phyloP scores from a whole-genome alignment of 495 filamentous ascomycete species.

The Daldinia vernicosa region DNA sequence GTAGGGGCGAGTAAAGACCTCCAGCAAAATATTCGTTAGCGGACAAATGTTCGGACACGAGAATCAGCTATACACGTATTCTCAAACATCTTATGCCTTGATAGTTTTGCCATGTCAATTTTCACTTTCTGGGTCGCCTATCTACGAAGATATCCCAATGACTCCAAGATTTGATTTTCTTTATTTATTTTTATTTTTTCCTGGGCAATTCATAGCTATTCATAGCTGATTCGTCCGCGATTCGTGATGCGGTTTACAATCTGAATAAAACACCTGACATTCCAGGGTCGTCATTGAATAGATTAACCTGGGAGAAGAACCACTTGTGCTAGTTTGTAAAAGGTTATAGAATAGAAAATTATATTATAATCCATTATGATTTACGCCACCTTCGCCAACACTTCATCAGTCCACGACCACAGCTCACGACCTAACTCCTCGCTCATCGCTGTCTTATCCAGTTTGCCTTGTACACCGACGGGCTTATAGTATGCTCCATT shows the following conservation, averaged over 20 bases:
- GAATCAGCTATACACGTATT: background rate
- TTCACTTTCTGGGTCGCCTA: background rate
- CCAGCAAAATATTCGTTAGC: background rate
- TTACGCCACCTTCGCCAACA: conserved; percentile 49
- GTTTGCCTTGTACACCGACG: conserved; percentile 54
- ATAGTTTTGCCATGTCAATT: background rate
- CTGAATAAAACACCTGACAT: background rate
- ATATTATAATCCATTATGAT: background rate
- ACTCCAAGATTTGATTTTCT: too few species aligned
- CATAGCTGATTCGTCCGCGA: background rate
- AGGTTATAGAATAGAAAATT: background rate
- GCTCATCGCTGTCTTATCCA: conserved; percentile 46
- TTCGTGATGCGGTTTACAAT: background rate
- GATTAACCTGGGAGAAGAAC: background rate
- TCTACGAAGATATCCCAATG: background rate
- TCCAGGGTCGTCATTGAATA: too few species aligned
- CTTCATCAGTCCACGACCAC: conserved; percentile 69
- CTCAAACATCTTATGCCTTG: background rate
- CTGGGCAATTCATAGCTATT: too few species aligned
- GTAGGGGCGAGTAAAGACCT: background rate
- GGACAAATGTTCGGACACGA: background rate
- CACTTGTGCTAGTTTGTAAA: background rate
- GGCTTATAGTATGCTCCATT: conserved; percentile 67
- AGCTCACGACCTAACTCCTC: conserved; percentile 62
- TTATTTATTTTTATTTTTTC: too few species aligned